Percentiles rank a stretch among this genome's conserved stretches.
Conservation (phyloP, 805 yeast genomes). For the Candida silvatica region DNA sequence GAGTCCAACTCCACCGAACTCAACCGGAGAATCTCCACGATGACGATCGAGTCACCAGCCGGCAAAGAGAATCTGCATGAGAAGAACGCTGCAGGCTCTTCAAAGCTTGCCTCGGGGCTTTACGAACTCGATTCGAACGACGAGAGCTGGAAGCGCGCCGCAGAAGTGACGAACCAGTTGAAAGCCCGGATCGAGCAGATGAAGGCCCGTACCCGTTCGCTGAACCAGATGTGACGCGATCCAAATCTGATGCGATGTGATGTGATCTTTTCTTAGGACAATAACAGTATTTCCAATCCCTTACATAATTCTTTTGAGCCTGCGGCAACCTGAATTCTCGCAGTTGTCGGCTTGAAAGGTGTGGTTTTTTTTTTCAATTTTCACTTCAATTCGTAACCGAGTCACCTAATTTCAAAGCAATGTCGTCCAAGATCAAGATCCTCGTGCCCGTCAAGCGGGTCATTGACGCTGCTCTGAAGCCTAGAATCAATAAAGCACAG, state of each 20-base stretch:
- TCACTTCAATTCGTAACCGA: too few species aligned
- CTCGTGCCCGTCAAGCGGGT: slow-evolving; percentile 94
- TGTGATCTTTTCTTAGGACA: not conserved
- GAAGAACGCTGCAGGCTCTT: slow-evolving; percentile 10
- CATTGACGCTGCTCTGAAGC: slow-evolving; percentile 88
- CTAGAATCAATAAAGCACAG: slow-evolving; percentile 79
- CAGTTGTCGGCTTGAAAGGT: too few species aligned
- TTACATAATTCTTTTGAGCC: not conserved
- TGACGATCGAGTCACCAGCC: slow-evolving; percentile 24
- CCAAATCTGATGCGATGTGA: not conserved
- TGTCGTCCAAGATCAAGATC: slow-evolving; percentile 51
- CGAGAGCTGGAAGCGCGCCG: slow-evolving; percentile 83
- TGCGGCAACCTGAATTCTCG: too few species aligned
- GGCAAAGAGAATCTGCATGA: slow-evolving; percentile 10
- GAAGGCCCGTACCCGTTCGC: slow-evolving; percentile 48
- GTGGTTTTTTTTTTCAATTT: too few species aligned
- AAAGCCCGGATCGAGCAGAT: slow-evolving; percentile 83
- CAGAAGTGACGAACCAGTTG: slow-evolving; percentile 79
- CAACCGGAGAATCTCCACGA: slow-evolving; percentile 23
- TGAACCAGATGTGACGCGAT: slow-evolving; percentile 13
- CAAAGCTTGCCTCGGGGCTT: slow-evolving; percentile 14
- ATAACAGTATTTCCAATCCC: not conserved
- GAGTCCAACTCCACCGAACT: slow-evolving; percentile 16
- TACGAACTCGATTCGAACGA: slow-evolving; percentile 37
- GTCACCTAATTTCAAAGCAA: slow-evolving; percentile 5